Base-by-base conservation (phyloP, 306 rosid species). In the Malus domestica region DNA sequence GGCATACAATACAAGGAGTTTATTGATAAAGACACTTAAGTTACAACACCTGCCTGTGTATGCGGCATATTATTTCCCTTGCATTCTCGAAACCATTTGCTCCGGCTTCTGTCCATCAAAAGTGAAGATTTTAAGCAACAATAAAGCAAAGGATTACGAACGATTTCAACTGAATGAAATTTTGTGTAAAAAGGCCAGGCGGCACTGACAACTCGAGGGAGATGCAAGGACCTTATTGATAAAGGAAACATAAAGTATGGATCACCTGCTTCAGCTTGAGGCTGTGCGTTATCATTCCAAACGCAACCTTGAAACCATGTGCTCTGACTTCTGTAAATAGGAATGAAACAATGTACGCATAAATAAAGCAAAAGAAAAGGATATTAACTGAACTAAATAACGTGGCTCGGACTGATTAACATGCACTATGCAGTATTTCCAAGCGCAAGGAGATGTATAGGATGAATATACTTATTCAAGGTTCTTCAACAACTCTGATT, bases 241-340 rank as follows among this genome's bases (percentile, higher is more conserved):
- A 67, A 80, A 3, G 35, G 13, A 22, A 61, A 19, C 54, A 49
- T 64, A 69, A 74, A 82, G 76, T 79, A 27, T 73, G 35, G 13
- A 61, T 10, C n/a, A 44, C 44, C 80, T 42, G 71, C 70, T 22
- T 19, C 45, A 51, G 70, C 67, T 8, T 52, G 62, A 55, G 33
- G 74, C 76, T 60, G 45, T 75, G 79, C 83, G 78, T 76, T 69
- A 73, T 32, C 78, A 80, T 68, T 77, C 80, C 27, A 59, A 73
- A 58, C 22, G 77, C n/a, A 74, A 75, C 80, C 82, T 86, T 79
- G 96, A 91, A 81, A 88, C 87, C 97, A 94, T 91, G 86, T 94
- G 84, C 84, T 89, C 95, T 25, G 87, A 76, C 78, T 82, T 90
- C 98, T 93, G 91, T 52, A 42, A 66, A 79, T 65, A 77, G 67